Conservation (phyloP, 2,329 filamentous ascomycete species). For the Aotearoamyces nothofagi region DNA sequence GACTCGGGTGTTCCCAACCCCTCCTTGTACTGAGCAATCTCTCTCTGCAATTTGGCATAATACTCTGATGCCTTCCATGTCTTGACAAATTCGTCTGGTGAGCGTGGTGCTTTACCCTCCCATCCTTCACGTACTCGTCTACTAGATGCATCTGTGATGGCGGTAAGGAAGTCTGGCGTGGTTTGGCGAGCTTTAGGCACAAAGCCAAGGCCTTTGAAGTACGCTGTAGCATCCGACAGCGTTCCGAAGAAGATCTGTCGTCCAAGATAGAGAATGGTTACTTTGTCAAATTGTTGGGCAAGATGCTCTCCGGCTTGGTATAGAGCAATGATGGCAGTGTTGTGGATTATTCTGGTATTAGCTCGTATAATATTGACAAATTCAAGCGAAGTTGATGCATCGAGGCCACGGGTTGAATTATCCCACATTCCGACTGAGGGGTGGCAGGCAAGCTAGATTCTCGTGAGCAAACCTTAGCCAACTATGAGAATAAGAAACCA, state of each 20-base stretch:
- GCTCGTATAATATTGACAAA: slow-evolving; percentile 52
- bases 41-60: background rate
- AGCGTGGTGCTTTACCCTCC: background rate
- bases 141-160: background rate
- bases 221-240: slow-evolving; percentile 39
- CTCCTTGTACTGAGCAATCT: background rate
- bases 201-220: slow-evolving; percentile 56
- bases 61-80: background rate
- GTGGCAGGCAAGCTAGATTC: background rate
- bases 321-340: slow-evolving; percentile 47
- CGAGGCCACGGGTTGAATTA: slow-evolving; percentile 55
- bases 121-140: background rate
- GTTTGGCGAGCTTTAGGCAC: slow-evolving; percentile 51
- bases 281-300: slow-evolving; percentile 62
- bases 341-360: slow-evolving; percentile 43
- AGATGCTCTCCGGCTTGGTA: slow-evolving; percentile 54
- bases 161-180: slow-evolving; percentile 45
- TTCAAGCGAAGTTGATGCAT: slow-evolving; percentile 55
- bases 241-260: slow-evolving; percentile 64
- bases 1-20: background rate
- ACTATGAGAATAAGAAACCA: too few relatives aligned
- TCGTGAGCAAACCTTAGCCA: too few relatives aligned
- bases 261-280: slow-evolving; percentile 60
- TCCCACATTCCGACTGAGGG: slow-evolving; percentile 36
- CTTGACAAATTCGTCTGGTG: slow-evolving; percentile 1